These are phyloP conservation scores for Tulasnella sp. DNA, from an alignment of 768 basidiomycete species.

Conservation along the genomic window DNA sequence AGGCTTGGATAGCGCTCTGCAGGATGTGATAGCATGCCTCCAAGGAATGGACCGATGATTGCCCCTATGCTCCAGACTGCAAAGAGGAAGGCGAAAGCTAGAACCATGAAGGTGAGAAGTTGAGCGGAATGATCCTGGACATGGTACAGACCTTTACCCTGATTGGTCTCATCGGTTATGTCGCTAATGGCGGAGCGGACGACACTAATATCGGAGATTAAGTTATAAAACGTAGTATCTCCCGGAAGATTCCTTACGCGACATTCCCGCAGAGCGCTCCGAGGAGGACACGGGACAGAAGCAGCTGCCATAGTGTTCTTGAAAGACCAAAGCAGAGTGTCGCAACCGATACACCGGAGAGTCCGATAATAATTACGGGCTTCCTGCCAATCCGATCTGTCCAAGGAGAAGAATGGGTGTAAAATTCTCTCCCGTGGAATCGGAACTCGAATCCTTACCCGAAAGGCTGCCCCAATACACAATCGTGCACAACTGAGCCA, in stretches of 20 bases:
- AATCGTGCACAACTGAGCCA: conserved; percentile 31
- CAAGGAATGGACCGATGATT: conserved; percentile 39
- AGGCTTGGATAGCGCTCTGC: conserved; percentile 48
- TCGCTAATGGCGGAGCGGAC: conserved; percentile 58
- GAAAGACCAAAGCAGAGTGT: conserved; percentile 30
- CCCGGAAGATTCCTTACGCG: background rate
- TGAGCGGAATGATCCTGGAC: background rate
- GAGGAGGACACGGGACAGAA: conserved; percentile 4
- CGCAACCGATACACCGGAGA: conserved; percentile 25
- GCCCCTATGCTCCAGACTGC: conserved; percentile 13
- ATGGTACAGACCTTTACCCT: conserved; percentile 41
- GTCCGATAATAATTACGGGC: conserved; percentile 33
- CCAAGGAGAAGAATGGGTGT: background rate
- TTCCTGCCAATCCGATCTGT: conserved; percentile 33
- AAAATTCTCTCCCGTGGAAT: background rate
- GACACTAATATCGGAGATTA: conserved; percentile 32
- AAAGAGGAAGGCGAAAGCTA: conserved; percentile 17
- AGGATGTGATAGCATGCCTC: conserved; percentile 59
- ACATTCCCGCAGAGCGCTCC: conserved; percentile 28
- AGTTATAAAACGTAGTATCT: background rate
- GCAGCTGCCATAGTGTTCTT: background rate
- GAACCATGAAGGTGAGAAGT: background rate
- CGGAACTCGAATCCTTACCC: background rate
- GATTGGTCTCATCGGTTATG: conserved; percentile 61
- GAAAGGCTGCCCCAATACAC: conserved; percentile 31